Conservation (phyloP, 2,329 filamentous ascomycete genomes). For the Fusarium irregulare region DNA sequence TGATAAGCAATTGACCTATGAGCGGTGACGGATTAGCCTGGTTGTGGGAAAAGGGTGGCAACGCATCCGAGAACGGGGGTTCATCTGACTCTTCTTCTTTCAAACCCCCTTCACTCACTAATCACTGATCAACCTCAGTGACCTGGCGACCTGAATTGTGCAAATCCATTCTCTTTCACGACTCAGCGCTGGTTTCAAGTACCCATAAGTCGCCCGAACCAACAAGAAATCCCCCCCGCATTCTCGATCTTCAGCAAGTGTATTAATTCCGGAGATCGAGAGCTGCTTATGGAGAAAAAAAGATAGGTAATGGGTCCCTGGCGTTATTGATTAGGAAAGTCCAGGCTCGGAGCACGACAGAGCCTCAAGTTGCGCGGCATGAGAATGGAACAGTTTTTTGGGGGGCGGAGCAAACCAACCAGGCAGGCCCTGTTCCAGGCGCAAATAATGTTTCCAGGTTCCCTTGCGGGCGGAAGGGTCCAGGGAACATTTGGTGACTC, state of each 20-base stretch:
- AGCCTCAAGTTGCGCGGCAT: conserved; percentile 24
- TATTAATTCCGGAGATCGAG: conserved; percentile 8
- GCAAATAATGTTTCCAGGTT: not conserved
- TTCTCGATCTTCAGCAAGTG: conserved; percentile 3
- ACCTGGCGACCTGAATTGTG: conserved; percentile 1
- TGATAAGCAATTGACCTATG: conserved; percentile 42
- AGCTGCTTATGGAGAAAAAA: conserved; percentile 10
- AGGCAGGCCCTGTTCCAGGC: not conserved
- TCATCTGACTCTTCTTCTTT: conserved; percentile 33
- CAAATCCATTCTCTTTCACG: conserved; percentile 29
- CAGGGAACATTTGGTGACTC: not conserved
- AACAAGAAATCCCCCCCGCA: conserved; percentile 12
- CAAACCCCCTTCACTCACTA: conserved; percentile 14
- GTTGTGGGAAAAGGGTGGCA: conserved; percentile 26
- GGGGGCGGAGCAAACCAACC: conserved; percentile 9
- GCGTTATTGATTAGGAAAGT: not conserved
- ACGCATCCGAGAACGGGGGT: conserved; percentile 39
- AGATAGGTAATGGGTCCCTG: conserved; percentile 2
- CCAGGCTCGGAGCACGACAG: conserved; percentile 8
- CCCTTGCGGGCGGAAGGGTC: not conserved
- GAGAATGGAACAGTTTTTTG: not conserved
- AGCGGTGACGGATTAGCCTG: conserved; percentile 30
- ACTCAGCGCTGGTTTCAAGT: conserved; percentile 11
- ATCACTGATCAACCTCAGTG: conserved; percentile 27
- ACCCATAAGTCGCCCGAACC: not conserved